Conservation (phyloP, 2,329 filamentous ascomycete species). For the Hypoxylon sp. region DNA sequence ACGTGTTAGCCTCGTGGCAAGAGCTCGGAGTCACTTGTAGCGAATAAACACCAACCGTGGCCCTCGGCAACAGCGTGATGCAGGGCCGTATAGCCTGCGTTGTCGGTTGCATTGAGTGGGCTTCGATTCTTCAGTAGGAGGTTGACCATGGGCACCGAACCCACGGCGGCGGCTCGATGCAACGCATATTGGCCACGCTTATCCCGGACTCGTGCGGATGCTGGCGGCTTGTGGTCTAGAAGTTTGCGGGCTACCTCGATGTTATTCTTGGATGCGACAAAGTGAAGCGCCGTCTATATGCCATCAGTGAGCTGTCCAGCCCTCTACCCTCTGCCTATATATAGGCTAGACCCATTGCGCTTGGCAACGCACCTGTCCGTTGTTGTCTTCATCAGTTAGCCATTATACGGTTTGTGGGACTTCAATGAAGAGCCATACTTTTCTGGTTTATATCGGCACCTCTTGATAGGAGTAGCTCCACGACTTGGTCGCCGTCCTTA, state of each 20-base stretch:
- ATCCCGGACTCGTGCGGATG: slow-evolving; percentile 84
- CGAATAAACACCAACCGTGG: slow-evolving; percentile 63
- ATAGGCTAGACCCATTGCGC: neutral
- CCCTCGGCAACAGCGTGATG: slow-evolving; percentile 88
- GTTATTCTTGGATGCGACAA: slow-evolving; percentile 90
- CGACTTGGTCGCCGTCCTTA: slow-evolving; percentile 75
- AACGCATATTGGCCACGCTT: slow-evolving; percentile 89
- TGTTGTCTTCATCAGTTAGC: slow-evolving; percentile 63
- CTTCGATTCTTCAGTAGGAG: slow-evolving; percentile 81
- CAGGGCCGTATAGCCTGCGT: slow-evolving; percentile 85
- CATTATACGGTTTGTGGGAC: neutral
- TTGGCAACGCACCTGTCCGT: slow-evolving; percentile 65
- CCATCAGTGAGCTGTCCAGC: slow-evolving; percentile 3
- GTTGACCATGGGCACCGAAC: slow-evolving; percentile 87
- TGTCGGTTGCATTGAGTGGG: slow-evolving; percentile 85
- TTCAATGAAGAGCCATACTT: slow-evolving; percentile 58
- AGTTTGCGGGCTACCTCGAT: slow-evolving; percentile 83
- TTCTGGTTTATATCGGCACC: slow-evolving; percentile 80
- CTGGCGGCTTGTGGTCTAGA: slow-evolving; percentile 75
- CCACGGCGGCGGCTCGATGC: slow-evolving; percentile 90
- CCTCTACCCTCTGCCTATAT: slow-evolving; percentile 14
- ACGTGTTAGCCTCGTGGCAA: neutral
- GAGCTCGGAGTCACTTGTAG: neutral
- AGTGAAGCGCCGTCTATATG: slow-evolving; percentile 84
- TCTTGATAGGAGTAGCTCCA: slow-evolving; percentile 74